These are phyloP conservation scores for Dactylellina parvicollis DNA, from an alignment of 2,329 filamentous ascomycete genomes.

Conservation along the genomic window DNA sequence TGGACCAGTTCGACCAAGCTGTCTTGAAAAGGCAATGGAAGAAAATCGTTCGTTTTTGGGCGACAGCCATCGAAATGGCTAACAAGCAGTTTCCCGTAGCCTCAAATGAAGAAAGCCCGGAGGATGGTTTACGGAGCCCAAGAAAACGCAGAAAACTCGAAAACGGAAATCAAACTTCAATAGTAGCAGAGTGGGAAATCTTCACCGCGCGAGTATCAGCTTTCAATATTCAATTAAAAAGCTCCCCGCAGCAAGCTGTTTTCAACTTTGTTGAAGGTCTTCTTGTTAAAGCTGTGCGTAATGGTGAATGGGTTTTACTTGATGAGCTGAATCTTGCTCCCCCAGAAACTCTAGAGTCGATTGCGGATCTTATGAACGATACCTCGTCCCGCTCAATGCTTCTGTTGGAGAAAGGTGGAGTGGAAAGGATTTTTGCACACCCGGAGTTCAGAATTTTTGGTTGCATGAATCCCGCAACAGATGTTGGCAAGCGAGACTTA, in stretches of 20 bases:
- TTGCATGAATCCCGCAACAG: constrained; percentile 98
- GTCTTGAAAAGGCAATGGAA: constrained; percentile 86
- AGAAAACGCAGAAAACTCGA: constrained; percentile 73
- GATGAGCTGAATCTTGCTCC: constrained; percentile 98
- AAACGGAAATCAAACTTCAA: constrained; percentile 64
- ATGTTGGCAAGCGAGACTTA: constrained; percentile 94
- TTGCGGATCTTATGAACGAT: constrained; percentile 83
- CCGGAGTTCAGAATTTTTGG: constrained; percentile 95
- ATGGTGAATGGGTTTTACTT: constrained; percentile 95
- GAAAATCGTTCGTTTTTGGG: constrained; percentile 85
- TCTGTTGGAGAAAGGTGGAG: constrained; percentile 90
- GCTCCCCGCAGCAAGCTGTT: constrained; percentile 65
- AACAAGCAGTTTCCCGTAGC: constrained; percentile 73
- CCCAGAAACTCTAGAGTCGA: constrained; percentile 91
- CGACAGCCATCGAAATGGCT: constrained; percentile 88
- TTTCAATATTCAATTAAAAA: constrained; percentile 67
- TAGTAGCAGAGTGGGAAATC: constrained; percentile 79
- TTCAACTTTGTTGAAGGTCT: constrained; percentile 97
- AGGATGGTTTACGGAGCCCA: constrained; percentile 67
- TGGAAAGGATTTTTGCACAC: constrained; percentile 88
- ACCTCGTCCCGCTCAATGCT: constrained; percentile 83
- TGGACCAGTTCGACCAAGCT: constrained; percentile 81
- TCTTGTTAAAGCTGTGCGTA: constrained; percentile 92
- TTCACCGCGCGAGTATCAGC: constrained; percentile 74
- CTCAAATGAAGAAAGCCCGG: constrained; percentile 63